Evolutionary conservation across 2,329 filamentous ascomycete genomes (phyloP), one percentile per base, ranked within the genome.

Genomic region (Trichoderma guizhouense): DNA sequence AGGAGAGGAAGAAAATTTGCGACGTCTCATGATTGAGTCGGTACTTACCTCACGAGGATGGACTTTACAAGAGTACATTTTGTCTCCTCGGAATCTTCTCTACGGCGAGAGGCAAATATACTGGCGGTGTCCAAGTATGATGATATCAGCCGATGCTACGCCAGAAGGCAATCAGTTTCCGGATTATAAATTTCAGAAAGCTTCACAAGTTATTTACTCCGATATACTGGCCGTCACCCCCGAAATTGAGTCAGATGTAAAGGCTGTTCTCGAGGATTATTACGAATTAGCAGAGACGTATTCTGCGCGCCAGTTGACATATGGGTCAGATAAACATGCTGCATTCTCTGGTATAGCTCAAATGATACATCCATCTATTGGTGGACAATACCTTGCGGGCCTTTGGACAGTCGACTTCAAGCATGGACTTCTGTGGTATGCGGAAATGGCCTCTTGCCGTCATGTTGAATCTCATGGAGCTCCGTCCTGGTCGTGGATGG

Each of bases 401-500:
- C 15, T 67, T 18, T 71, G 69, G 69, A 71, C 62, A 12, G 15
- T 39, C 11, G 69, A 71, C 39, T 53, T 71, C 2, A 51, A 51
- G 21, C 32, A 61, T 12, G 69, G 69, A 15, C 62, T 71, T 1
- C 24, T 66, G 5, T 71, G 69, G 69, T 34, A 36, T 26, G 36
- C n/a, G 1, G 62, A 66, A 11, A 32, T n/a, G n/a, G n/a, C 24
- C 18, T 60, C n/a, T 12, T 55, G 47, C 14, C 21, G 15, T 9
- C 69, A 71, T 51, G n/a, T 67, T 14, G 30, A 66, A 15, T 30
- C 32, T 14, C 57, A 71, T 26, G 34, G 69, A 28, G 62, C 53
- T 21, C 69, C 69, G 1, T 67, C 69, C 2, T 71, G 69, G 69
- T 71, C 62, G n/a, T 71, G 69, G 69, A 67, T 67, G 62, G 36